Evolutionary conservation across 2,329 filamentous ascomycete genomes (phyloP), one percentile per base, ranked within the genome.

Genomic region (Neoascochyta sp.): DNA sequence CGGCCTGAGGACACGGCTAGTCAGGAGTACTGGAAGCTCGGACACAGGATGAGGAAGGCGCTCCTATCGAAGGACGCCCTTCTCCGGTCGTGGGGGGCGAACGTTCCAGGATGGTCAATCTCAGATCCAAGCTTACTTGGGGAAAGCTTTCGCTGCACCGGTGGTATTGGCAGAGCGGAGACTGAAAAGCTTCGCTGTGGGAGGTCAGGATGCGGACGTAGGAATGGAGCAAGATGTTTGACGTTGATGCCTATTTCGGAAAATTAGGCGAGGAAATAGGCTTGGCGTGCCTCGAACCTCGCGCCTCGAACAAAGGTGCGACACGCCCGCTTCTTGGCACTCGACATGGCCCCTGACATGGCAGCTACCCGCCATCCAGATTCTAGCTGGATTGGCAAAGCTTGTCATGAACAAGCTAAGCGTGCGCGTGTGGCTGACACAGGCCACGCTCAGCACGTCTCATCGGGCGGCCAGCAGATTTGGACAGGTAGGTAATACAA

Each of bases 61-160:
- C n/a, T n/a, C n/a, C n/a, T n/a, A n/a, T n/a, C n/a, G n/a, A n/a
- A n/a, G n/a, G n/a, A n/a, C n/a, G n/a, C n/a, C n/a, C n/a, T n/a
- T n/a, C n/a, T n/a, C n/a, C 35, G 42, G 45, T 51, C 36, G 33
- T 41, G 40, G 40, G 38, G 44, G 32, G 39, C 29, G 18, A 11
- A 34, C 23, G 34, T 34, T 31, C 37, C 36, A 48, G 31, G 34
- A 34, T 29, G 26, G 31, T 24, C 25, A 16, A 12, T 45, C 52
- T 20, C 48, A 45, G 40, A 43, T 50, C 43, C 41, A 45, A 54
- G 52, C 51, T 59, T 58, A 36, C 29, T 35, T 22, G 24, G 30
- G 32, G 43, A 34, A 62, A 59, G 55, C 56, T 45, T 57, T 32
- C 18, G 36, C 28, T 49, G 52, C 44, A 46, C 60, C 56, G 37